phyloP scores from a whole-genome alignment of 768 basidiomycete genomes.

The Austroboletus eburneus region DNA sequence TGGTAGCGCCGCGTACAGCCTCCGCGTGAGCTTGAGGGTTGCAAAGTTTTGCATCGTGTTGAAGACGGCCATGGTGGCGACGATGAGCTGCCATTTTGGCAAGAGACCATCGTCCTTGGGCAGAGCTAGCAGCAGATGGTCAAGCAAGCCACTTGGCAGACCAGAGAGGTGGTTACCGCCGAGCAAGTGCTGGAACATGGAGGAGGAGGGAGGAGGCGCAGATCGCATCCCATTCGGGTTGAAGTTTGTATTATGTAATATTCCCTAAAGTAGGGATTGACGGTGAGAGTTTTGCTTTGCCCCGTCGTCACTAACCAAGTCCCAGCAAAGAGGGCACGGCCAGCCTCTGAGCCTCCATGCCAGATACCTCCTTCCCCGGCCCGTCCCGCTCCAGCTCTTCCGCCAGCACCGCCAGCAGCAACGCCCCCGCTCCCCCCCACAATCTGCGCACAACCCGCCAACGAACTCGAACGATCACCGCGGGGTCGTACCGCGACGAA shows the following conservation, averaged over 20 bases:
- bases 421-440: slow-evolving; percentile 48
- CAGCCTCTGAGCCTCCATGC: too few relatives aligned
- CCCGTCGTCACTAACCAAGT: slow-evolving; percentile 3
- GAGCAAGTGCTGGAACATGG: slow-evolving; percentile 17
- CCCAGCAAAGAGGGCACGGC: too few relatives aligned
- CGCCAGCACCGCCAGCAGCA: slow-evolving; percentile 42
- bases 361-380: slow-evolving; percentile 28
- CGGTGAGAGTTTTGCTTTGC: slow-evolving; percentile 19
- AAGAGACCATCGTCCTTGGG: slow-evolving; percentile 68
- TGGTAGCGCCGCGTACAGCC: slow-evolving; percentile 58
- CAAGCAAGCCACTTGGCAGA: not conserved
- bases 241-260: slow-evolving; percentile 24
- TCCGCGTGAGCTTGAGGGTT: slow-evolving; percentile 72
- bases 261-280: slow-evolving; percentile 19
- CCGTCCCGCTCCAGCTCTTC: slow-evolving; percentile 33
- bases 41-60: slow-evolving; percentile 82
- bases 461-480: slow-evolving; percentile 51
- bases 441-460: slow-evolving; percentile 45
- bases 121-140: slow-evolving; percentile 40
- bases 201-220: too few relatives aligned
- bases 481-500: slow-evolving; percentile 22
- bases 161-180: slow-evolving; percentile 16
- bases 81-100: slow-evolving; percentile 84
- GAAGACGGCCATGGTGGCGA: slow-evolving; percentile 74
- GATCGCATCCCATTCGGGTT: slow-evolving; percentile 14